phyloP scores from a whole-genome alignment of 345 rosid genomes.

The Pistacia integerrima region DNA sequence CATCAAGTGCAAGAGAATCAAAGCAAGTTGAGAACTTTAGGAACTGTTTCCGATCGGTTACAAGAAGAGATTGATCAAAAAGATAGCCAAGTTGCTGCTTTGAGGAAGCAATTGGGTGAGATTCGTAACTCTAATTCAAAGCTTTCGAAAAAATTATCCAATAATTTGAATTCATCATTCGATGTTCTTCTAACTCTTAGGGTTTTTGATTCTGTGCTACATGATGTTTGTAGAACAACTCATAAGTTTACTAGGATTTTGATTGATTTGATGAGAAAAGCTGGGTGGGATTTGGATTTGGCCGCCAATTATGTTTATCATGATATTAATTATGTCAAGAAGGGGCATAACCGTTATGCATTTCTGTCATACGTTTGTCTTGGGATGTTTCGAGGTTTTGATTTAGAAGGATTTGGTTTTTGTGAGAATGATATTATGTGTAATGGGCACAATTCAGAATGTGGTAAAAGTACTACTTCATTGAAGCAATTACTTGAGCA shows the following conservation, averaged over 20 bases:
- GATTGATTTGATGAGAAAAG: conserved; percentile 77
- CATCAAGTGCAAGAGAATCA: conserved; percentile 93
- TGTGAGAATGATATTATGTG: conserved; percentile 31
- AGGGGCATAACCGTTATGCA: conserved; percentile 63
- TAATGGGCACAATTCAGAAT: conserved; percentile 39
- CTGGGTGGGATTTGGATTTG: conserved; percentile 91
- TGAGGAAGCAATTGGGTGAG: conserved; percentile 68
- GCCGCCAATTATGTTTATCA: conserved; percentile 68
- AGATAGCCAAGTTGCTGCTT: conserved; percentile 53
- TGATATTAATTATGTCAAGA: conserved; percentile 53
- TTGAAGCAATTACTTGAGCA: conserved; percentile 76
- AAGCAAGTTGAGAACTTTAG: conserved; percentile 84
- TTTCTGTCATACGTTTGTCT: conserved; percentile 78
- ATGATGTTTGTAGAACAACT: conserved; percentile 63
- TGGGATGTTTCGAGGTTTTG: conserved; percentile 80
- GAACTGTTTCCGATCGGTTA: conserved; percentile 65
- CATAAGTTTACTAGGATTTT: conserved; percentile 70
- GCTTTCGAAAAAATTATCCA: conserved; percentile 57
- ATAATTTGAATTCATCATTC: conserved; percentile 42
- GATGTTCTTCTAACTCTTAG: conserved; percentile 63
- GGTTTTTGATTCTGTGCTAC: conserved; percentile 67
- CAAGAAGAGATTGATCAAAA: conserved; percentile 81
- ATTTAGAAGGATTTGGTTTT: conserved; percentile 48
- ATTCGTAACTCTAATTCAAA: conserved; percentile 53
- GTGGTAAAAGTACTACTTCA: conserved; percentile 28